Evolutionary conservation across 1,284 basidiomycete genomes (phyloP), one percentile per base, ranked within the genome.

Genomic region (Sparassis latifolia): DNA sequence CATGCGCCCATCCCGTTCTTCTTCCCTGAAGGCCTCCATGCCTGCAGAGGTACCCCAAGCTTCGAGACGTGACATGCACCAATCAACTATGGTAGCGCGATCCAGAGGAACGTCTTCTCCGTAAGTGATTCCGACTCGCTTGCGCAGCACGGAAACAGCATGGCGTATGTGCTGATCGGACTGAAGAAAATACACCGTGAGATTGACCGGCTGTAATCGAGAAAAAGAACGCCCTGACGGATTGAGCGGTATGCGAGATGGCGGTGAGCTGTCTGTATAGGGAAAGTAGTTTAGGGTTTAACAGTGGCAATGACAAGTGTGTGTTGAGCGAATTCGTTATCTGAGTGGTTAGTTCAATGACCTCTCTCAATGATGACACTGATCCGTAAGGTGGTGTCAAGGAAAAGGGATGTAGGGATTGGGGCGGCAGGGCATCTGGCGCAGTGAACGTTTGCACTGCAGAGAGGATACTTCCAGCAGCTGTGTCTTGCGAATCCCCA

Each of bases 21-120:
- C 67, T 32, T 86, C 86, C 54, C 76, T 79, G 69, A 85, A 89
- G 1, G 79, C 72, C 59, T 87, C 84, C 84, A 89, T 85, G 38
- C 84, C 83, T 10, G 74, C 79, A 29, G 73, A 67, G 10, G 72
- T 72, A 20, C 78, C 79, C 81, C 84, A 87, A 35, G 73, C 61
- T 54, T 77, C 73, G 28, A 89, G 68, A 28, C 77, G 74, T 2
- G 75, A 69, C 27, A 83, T 66, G 59, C 77, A 79, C 78, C 81
- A 84, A 27, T 75, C 71, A 4, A 74, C 66, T 6, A 81, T 61
- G 4, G 65, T 57, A 2, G 62, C 54, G 6, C 69, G 65, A 40
- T 81, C 73, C 33, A 78, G 62, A 6, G 82, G 82, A 38, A 84
- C 73, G 55, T 80, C 80, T 67, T 84, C 81, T 38, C 80, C 79